Evolutionary conservation across 1,284 basidiomycete species (phyloP).

Genomic region (Fomitopsis palustris): DNA sequence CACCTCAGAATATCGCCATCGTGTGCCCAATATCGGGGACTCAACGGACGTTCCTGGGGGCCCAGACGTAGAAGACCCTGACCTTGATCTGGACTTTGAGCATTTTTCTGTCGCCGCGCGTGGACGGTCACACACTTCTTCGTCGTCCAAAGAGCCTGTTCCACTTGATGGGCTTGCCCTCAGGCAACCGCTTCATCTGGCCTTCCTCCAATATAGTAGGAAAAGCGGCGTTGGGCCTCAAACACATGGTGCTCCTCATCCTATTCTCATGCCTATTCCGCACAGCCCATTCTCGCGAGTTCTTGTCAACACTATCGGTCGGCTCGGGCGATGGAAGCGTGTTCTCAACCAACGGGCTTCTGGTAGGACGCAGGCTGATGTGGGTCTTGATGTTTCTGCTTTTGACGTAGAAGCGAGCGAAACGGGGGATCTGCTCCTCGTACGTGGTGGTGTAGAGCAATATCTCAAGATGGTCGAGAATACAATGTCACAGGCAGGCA

Average conservation of each 20-base stretch:
- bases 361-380: conserved; percentile 36
- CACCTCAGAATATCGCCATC: background rate
- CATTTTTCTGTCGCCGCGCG: background rate
- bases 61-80: conserved; percentile 49
- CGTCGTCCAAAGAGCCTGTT: conserved; percentile 12
- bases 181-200: conserved; percentile 44
- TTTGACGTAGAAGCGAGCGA: conserved; percentile 65
- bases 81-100: conserved; percentile 71
- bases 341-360: conserved; percentile 59
- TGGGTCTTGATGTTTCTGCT: conserved; percentile 55
- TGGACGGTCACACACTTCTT: conserved; percentile 10
- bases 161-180: conserved; percentile 28
- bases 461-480: conserved; percentile 59
- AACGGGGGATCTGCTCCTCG: conserved; percentile 53
- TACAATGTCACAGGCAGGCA: conserved; percentile 17
- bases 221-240: conserved; percentile 29
- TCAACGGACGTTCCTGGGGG: background rate
- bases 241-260: conserved; percentile 33
- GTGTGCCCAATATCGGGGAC: background rate
- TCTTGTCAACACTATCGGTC: conserved; percentile 78
- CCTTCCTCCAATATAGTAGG: conserved; percentile 36
- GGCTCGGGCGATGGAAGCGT: conserved; percentile 78
- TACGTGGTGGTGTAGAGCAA: conserved; percentile 61
- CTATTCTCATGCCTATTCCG: conserved; percentile 49
- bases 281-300: conserved; percentile 69